A percentile compares a stretch with the other conserved stretches of the same genome.
phyloP scores from a whole-genome alignment of 192 early-diverging fungal species.

The Backusella tarrabulga region DNA sequence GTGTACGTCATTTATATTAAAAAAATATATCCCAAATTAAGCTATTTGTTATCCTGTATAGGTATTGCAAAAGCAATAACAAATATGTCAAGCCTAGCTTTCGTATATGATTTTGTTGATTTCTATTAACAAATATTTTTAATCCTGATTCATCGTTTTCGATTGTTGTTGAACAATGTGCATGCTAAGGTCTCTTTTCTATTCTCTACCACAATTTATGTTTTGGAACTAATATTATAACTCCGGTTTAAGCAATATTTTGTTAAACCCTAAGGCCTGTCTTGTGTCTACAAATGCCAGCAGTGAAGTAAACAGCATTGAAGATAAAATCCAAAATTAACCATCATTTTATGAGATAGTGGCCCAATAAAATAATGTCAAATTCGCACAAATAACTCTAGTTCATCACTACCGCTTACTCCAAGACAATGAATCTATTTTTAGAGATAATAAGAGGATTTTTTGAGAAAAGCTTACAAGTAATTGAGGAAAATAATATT shows the following conservation, averaged over 20 bases:
- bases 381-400: too few species aligned
- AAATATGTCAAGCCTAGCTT: neutral
- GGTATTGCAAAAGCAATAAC: neutral
- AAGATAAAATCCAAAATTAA: neutral
- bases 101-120: neutral
- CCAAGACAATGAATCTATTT: too few species aligned
- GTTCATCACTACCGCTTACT: too few species aligned
- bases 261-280: neutral
- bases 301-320: neutral
- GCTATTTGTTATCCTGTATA: neutral
- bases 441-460: too few species aligned
- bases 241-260: neutral
- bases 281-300: neutral
- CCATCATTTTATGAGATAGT: neutral
- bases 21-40: neutral
- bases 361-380: too few species aligned
- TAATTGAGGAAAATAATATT: too few species aligned
- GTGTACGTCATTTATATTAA: neutral
- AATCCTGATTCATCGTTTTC: neutral
- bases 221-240: neutral
- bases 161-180: neutral
- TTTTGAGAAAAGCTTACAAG: too few species aligned
- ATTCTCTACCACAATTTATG: neutral
- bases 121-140: neutral
- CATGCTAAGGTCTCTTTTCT: neutral